Base-by-base conservation (phyloP, 2,329 filamentous ascomycete genomes). In the Trichoderma sp. region DNA sequence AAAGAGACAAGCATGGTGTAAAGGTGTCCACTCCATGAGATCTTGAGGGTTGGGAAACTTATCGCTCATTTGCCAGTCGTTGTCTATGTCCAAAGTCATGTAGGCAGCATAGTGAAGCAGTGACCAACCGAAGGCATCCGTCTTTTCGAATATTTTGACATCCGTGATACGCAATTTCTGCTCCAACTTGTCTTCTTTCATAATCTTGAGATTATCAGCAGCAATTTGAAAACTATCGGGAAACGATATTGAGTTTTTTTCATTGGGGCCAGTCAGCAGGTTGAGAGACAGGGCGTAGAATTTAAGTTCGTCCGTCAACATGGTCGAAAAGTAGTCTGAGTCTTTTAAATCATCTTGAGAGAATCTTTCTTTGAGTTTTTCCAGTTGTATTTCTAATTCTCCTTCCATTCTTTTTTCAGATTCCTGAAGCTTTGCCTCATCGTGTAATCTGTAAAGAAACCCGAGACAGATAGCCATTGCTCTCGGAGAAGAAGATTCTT, bases 41-140 rank as follows among this genome's bases (percentile, higher is more conserved):
- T 68, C 66, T n/a, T 14, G 59, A 16, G 16, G 24, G 2, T 34
- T 49, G 2, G 28, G 24, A 21, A 18, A 49, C 32, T 52, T 26
- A 1, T 8, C 14, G 18, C 39, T n/a, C 3, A 0, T n/a, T 43
- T 43, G 6, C 1, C 1, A 43, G 18, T 10, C n/a, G 39, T 8
- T 5, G 1, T 18, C 37, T 5, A 32, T 26, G 28, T 21, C 43
- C 10, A 49, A 24, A 4, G 43, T 26, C 21, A 32, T 30, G 11
- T 30, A 39, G n/a, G 66, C 66, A 28, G 58, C 58, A 55, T 68
- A 68, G 28, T 68, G 66, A 16, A 68, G 66, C 2, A 51, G 66
- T 11, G 66, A 54, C 66, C 59, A 68, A 5, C 49, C 66, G 1
- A 54, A 55, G 7, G 37, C 24, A 28, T 68, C 66, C 4, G 7